Evolutionary conservation across 768 basidiomycete genomes (phyloP).

Genomic region (Rhodotorula graminis): DNA sequence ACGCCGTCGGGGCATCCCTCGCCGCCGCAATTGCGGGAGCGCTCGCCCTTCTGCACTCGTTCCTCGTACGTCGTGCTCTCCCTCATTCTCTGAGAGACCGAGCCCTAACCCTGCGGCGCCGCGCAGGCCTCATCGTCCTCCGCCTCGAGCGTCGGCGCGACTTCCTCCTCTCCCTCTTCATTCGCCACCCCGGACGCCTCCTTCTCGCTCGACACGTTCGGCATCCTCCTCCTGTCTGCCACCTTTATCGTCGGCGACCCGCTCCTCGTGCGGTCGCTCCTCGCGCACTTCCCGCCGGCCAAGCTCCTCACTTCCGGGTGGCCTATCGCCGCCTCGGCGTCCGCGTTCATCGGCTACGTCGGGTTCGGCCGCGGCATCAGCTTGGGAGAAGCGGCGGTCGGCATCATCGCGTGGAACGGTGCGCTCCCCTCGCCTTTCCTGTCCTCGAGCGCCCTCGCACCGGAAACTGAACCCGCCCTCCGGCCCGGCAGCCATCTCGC

Average conservation of each 20-base stretch:
- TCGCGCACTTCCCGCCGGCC: constrained; percentile 50
- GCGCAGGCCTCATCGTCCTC: background rate
- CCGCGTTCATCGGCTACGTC: constrained; percentile 58
- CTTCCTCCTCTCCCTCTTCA: constrained; percentile 6
- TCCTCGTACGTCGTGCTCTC: constrained; percentile 20
- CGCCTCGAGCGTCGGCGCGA: background rate
- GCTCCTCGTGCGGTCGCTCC: constrained; percentile 26
- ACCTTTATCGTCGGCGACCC: constrained; percentile 37
- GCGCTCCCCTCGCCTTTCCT: background rate
- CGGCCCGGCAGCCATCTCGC: constrained; percentile 32
- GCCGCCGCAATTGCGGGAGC: background rate
- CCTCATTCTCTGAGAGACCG: no score
- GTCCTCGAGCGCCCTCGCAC: no score
- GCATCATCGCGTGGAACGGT: constrained; percentile 64
- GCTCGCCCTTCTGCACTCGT: background rate
- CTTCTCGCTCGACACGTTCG: background rate
- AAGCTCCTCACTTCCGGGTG: constrained; percentile 58
- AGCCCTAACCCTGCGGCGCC: background rate
- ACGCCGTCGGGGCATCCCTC: constrained; percentile 1
- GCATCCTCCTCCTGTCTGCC: constrained; percentile 22
- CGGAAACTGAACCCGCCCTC: background rate
- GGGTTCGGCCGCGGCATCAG: constrained; percentile 57
- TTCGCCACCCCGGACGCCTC: background rate
- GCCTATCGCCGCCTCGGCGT: constrained; percentile 60
- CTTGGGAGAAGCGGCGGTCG: constrained; percentile 61